Evolutionary conservation across 495 filamentous ascomycete species (phyloP).

Genomic region (Parathielavia appendiculata): DNA sequence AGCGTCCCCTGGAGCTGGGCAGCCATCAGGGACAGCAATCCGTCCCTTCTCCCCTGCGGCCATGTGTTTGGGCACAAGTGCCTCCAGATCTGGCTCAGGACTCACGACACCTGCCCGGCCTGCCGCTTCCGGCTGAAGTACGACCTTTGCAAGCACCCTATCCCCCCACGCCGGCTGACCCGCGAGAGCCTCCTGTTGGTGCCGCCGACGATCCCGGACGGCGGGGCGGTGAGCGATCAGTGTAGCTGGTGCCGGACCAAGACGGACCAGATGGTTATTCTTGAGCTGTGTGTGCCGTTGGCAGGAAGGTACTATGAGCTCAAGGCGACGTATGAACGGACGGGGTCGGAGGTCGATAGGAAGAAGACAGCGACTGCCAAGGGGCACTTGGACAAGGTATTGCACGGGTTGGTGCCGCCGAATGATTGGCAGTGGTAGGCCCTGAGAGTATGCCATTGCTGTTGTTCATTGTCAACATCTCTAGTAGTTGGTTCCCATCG

Average conservation of each 20-base stretch:
- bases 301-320: neutral
- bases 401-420: neutral
- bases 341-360: neutral
- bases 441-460: neutral
- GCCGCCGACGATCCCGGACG: constrained; percentile 6
- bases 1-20: neutral
- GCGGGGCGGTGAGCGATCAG: constrained; percentile 5
- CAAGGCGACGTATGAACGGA: neutral
- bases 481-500: too few species aligned
- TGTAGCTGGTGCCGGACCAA: neutral
- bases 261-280: neutral
- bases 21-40: neutral
- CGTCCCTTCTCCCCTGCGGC: constrained; percentile 20
- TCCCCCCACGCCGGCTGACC: neutral
- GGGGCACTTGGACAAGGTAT: neutral
- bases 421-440: neutral
- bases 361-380: neutral
- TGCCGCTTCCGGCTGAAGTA: constrained; percentile 16
- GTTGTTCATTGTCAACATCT: neutral
- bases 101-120: constrained; percentile 11
- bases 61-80: constrained; percentile 20
- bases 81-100: constrained; percentile 5
- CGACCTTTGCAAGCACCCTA: constrained; percentile 12
- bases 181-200: neutral
- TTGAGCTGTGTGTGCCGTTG: neutral